Percentiles rank a stretch among this genome's conserved stretches.
Conservation (phyloP, 1,284 basidiomycete species). For the Malassezia yamatoensis region DNA sequence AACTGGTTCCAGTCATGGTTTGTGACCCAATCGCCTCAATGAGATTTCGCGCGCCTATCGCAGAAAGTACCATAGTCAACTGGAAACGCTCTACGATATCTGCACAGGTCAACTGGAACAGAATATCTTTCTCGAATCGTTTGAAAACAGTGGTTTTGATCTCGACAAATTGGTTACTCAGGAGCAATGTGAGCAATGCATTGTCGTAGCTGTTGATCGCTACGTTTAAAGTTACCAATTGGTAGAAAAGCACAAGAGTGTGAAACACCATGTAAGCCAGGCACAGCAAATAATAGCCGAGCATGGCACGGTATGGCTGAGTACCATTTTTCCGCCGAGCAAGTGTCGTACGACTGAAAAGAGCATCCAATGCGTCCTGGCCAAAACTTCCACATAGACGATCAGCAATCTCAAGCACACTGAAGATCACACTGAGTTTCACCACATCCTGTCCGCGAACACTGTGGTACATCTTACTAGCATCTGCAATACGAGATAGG, state of each 20-base stretch:
- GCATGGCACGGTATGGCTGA: constrained; percentile 58
- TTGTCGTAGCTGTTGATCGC: constrained; percentile 98
- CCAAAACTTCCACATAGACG: constrained; percentile 90
- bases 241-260: constrained; percentile 90
- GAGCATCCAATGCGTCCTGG: constrained; percentile 89
- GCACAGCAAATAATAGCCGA: constrained; percentile 74
- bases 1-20: constrained; percentile 17
- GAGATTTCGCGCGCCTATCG: constrained; percentile 86
- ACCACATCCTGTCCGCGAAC: constrained; percentile 78
- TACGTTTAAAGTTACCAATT: constrained; percentile 87
- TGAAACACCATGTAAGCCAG: constrained; percentile 69
- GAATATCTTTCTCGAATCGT: constrained; percentile 96
- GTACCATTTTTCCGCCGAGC: constrained; percentile 53
- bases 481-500: constrained; percentile 74
- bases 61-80: constrained; percentile 75
- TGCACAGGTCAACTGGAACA: constrained; percentile 82
- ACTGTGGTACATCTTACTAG: constrained; percentile 95
- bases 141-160: constrained; percentile 99
- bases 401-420: constrained; percentile 76
- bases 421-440: constrained; percentile 98
- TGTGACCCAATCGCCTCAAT: constrained; percentile 71
- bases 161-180: constrained; percentile 98
- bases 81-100: constrained; percentile 98
- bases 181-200: constrained; percentile 79
- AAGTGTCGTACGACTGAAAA: constrained; percentile 85